phyloP scores from a whole-genome alignment of 2,329 filamentous ascomycete species.

The Chrysosporium keratinophilum region DNA sequence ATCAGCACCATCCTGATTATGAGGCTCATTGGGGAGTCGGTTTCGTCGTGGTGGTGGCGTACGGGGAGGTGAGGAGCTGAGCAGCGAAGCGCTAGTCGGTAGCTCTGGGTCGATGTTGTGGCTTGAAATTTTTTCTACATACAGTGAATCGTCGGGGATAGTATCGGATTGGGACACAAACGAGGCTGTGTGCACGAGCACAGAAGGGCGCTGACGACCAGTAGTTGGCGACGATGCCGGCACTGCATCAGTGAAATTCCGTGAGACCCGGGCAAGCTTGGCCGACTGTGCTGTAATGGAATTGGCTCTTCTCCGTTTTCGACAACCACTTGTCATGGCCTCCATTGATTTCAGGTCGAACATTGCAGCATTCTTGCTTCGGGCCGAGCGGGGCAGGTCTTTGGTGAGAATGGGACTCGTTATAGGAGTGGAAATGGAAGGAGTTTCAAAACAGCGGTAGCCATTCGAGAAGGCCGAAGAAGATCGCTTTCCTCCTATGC shows the following conservation, averaged over 20 bases:
- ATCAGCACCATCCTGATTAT: slow-evolving; percentile 69
- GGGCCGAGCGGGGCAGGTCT: slow-evolving; percentile 52
- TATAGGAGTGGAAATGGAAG: slow-evolving; percentile 71
- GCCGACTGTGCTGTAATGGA: slow-evolving; percentile 42
- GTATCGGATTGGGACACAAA: slow-evolving; percentile 65
- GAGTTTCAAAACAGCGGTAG: slow-evolving; percentile 40
- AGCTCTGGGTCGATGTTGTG: slow-evolving; percentile 79
- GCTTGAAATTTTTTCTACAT: slow-evolving; percentile 41
- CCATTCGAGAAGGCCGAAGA: slow-evolving; percentile 84
- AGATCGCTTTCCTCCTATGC: slow-evolving; percentile 57
- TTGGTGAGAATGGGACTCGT: slow-evolving; percentile 78
- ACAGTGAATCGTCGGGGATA: slow-evolving; percentile 45
- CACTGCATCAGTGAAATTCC: slow-evolving; percentile 67
- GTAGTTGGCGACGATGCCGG: slow-evolving; percentile 82
- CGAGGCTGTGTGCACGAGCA: slow-evolving; percentile 62
- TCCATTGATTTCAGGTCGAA: slow-evolving; percentile 36
- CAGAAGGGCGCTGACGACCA: slow-evolving; percentile 53
- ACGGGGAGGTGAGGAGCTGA: slow-evolving; percentile 70
- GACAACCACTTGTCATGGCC: slow-evolving; percentile 40
- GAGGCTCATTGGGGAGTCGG: slow-evolving; percentile 46
- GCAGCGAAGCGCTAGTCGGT: slow-evolving; percentile 47
- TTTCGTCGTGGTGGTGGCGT: slow-evolving; percentile 59
- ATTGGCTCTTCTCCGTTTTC: slow-evolving; percentile 63
- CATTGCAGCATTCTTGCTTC: slow-evolving; percentile 36
- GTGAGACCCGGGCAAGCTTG: slow-evolving; percentile 53